Evolutionary conservation across 164 flowering plant species (phyloP), one percentile per base, ranked within the genome.

Genomic region (Tetracentron sinense): DNA sequence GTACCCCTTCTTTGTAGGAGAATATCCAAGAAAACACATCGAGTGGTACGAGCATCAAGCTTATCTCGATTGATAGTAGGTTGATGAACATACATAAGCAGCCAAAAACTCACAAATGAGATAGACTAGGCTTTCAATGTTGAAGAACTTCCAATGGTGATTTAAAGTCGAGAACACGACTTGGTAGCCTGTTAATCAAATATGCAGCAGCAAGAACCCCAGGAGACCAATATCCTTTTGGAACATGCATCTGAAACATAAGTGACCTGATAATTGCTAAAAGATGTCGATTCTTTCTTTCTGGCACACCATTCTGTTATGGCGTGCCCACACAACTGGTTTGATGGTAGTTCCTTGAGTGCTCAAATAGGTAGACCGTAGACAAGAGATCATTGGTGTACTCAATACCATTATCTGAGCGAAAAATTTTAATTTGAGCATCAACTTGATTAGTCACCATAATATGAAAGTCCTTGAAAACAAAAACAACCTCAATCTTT

Each of bases 311-410:
- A 14, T 52, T 52, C 17, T 52, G 55, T 25, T 52, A 2, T 0
- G 55, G 55, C 11, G 55, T 52, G 27, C 55, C 28, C 6, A 52
- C 30, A 23, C 55, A 23, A 52, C 55, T 52, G 19, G 55, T 52
- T 52, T 52, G 55, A 25, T 23, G 47, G n/a, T n/a, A n/a, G n/a
- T n/a, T n/a, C n/a, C n/a, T n/a, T n/a, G n/a, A n/a, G n/a, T n/a
- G n/a, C n/a, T n/a, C n/a, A n/a, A n/a, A n/a, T n/a, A n/a, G n/a
- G n/a, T n/a, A n/a, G n/a, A n/a, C n/a, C n/a, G n/a, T n/a, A n/a
- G n/a, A n/a, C n/a, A n/a, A n/a, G n/a, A n/a, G n/a, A n/a, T n/a
- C n/a, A n/a, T n/a, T n/a, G n/a, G n/a, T n/a, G n/a, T n/a, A n/a
- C n/a, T n/a, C n/a, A n/a, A n/a, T n/a, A n/a, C n/a, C n/a, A n/a